Evolutionary conservation across 1,284 basidiomycete genomes (phyloP).

Genomic region (Sporisorium scitamineum): DNA sequence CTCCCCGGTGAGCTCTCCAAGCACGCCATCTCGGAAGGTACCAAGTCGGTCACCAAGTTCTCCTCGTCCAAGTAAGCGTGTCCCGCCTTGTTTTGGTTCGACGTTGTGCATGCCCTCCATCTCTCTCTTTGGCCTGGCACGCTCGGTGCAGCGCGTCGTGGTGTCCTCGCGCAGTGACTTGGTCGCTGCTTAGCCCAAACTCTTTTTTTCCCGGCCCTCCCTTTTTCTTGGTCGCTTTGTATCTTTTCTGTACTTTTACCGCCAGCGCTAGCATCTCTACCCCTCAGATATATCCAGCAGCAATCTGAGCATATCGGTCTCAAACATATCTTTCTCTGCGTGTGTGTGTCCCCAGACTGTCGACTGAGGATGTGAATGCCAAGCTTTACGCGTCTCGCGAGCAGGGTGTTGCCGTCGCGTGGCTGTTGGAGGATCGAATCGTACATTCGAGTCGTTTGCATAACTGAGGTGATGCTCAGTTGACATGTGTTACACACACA

Average conservation of each 20-base stretch:
- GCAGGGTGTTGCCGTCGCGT: slow-evolving; percentile 1
- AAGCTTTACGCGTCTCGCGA: too few relatives aligned
- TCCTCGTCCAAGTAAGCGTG: slow-evolving; percentile 69
- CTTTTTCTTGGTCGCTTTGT: slow-evolving; percentile 50
- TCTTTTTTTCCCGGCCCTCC: slow-evolving; percentile 7
- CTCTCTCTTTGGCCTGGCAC: slow-evolving; percentile 30
- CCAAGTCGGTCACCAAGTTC: slow-evolving; percentile 76
- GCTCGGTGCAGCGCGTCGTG: slow-evolving; percentile 47
- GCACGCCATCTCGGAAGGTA: slow-evolving; percentile 86
- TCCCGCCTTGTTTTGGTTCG: neutral
- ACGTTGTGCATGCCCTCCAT: neutral
- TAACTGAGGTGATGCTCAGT: neutral
- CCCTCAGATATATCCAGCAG: slow-evolving; percentile 58
- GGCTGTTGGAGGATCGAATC: neutral
- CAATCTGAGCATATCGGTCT: slow-evolving; percentile 59
- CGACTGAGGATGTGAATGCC: neutral
- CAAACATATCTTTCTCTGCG: slow-evolving; percentile 13
- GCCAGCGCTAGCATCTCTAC: slow-evolving; percentile 54
- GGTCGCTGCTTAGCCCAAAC: slow-evolving; percentile 13
- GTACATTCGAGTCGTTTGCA: too few relatives aligned
- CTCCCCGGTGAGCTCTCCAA: slow-evolving; percentile 78
- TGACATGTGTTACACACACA: neutral
- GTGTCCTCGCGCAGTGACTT: slow-evolving; percentile 23
- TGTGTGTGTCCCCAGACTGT: neutral
- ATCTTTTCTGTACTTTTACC: slow-evolving; percentile 60